Evolutionary conservation across 2,329 filamentous ascomycete genomes (phyloP).

Genomic region (Cercospora janseana): DNA sequence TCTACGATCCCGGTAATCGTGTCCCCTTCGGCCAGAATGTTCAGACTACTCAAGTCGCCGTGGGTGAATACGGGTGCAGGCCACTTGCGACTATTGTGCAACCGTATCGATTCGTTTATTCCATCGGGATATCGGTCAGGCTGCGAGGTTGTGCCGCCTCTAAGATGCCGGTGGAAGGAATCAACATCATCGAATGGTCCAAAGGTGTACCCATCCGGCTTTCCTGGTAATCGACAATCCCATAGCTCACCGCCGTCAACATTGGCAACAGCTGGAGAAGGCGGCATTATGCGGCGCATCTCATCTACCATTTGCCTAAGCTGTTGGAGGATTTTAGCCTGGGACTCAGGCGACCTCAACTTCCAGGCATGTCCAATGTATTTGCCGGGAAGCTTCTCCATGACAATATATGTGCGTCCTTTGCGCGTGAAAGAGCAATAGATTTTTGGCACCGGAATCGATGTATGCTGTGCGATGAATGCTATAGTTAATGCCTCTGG

Average conservation of each 20-base stretch:
- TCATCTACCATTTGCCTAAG: constrained; percentile 12
- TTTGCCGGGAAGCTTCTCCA: constrained; percentile 10
- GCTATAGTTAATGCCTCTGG: constrained; percentile 12
- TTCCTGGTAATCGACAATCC: constrained; percentile 14
- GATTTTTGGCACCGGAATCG: constrained; percentile 16
- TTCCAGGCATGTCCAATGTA: constrained; percentile 6
- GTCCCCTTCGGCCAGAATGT: constrained; percentile 46
- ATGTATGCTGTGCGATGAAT: constrained; percentile 16
- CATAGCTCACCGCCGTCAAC: constrained; percentile 12
- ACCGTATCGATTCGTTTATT: neutral
- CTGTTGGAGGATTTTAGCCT: constrained; percentile 12
- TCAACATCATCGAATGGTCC: constrained; percentile 17
- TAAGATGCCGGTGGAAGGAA: constrained; percentile 16
- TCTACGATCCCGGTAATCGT: constrained; percentile 49
- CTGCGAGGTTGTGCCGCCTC: constrained; percentile 4
- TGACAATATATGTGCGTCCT: constrained; percentile 14
- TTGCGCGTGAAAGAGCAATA: constrained; percentile 16
- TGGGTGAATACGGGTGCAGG: constrained; percentile 50
- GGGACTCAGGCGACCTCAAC: neutral
- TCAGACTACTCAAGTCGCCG: constrained; percentile 48
- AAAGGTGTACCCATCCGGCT: constrained; percentile 1
- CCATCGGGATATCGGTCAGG: neutral
- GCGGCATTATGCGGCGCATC: neutral
- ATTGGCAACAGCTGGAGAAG: constrained; percentile 6
- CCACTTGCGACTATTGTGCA: constrained; percentile 34